A percentile compares a stretch with the other conserved stretches of the same genome.
Evolutionary conservation across 305 asterid species (phyloP).

Genomic region (Fraxinus sp.): DNA sequence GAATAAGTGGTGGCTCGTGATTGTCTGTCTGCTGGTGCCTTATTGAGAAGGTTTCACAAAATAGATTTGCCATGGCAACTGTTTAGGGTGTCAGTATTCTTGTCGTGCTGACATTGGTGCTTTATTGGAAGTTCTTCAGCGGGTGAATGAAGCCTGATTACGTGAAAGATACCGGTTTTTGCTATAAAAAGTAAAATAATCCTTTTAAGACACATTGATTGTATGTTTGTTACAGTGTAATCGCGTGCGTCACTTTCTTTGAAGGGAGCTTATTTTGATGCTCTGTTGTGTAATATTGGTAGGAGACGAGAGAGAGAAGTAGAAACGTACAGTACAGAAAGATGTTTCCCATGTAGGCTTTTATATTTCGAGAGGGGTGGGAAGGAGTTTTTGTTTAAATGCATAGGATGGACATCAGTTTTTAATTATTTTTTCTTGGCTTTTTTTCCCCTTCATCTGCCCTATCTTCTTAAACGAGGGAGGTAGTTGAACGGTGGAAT

Average conservation of each 20-base stretch:
- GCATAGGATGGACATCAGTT: neutral
- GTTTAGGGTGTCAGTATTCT: neutral
- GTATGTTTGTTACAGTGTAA: slow-evolving; percentile 17
- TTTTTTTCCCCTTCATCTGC: neutral
- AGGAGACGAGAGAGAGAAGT: slow-evolving; percentile 12
- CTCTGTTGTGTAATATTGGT: slow-evolving; percentile 28
- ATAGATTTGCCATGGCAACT: neutral
- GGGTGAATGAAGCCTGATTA: neutral
- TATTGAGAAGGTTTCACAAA: neutral
- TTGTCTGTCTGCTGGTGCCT: neutral
- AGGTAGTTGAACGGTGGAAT: neutral
- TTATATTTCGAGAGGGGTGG: slow-evolving; percentile 1
- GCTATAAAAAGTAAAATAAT: neutral
- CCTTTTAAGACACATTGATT: slow-evolving; percentile 8
- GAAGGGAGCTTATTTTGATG: slow-evolving; percentile 37
- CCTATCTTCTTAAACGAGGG: neutral
- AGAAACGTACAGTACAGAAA: slow-evolving; percentile 23
- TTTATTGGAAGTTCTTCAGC: neutral
- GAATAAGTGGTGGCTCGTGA: slow-evolving; percentile 44
- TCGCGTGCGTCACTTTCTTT: neutral
- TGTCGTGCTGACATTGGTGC: neutral
- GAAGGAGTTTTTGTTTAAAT: neutral
- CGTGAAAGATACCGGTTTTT: neutral
- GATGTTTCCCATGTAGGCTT: neutral
- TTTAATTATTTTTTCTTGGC: neutral